Base-by-base conservation (phyloP, 2,329 filamentous ascomycete genomes). In the Neonectria ditissima region DNA sequence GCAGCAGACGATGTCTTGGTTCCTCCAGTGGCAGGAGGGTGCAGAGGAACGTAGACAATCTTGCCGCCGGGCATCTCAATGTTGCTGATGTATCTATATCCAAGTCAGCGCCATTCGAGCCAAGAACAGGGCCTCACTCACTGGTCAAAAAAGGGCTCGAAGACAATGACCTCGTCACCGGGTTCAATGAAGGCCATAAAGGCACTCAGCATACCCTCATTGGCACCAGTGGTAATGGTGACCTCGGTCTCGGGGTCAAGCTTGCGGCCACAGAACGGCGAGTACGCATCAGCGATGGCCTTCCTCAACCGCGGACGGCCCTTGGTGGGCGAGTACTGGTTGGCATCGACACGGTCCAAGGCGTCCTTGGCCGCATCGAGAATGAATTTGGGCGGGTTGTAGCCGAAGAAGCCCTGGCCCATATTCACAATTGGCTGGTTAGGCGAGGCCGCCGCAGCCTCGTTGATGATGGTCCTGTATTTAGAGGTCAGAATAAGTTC, bases 131-230 rank as follows among this genome's bases (percentile, higher is more conserved):
- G 14, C 5, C 16, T 8, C 4, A 70, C 75, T 61, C 55, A 92
- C 89, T 99, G 96, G 80, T 99, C 96, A 77, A 98, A 99, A 82
- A 97, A 99, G 11, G 96, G 96, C 82, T 99, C 96, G 77, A 99
- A 97, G 60, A 99, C 87, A 70, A 99, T 97, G 69, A 97, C 96
- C 79, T 99, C 96, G 76, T 99, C 96, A 13, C 93, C 96, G 1
- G 88, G 87, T 80, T 99, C 96, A 62, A 99, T 89, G 73, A 99
- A 99, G 3, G 88, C 96, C 96, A 99, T 98, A 76, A 99, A 98
- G 0, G 94, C 96, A 76, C 92, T 95, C 69, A 99, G 84, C 93
- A 98, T 98, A 73, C 93, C 91, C 81, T 97, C 92, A 74, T 97
- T 97, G 43, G 93, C 92, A 45, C 92, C 92, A 0, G 95, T 98